Base-by-base conservation (phyloP, 768 basidiomycete genomes). In the Mycena latifolia region DNA sequence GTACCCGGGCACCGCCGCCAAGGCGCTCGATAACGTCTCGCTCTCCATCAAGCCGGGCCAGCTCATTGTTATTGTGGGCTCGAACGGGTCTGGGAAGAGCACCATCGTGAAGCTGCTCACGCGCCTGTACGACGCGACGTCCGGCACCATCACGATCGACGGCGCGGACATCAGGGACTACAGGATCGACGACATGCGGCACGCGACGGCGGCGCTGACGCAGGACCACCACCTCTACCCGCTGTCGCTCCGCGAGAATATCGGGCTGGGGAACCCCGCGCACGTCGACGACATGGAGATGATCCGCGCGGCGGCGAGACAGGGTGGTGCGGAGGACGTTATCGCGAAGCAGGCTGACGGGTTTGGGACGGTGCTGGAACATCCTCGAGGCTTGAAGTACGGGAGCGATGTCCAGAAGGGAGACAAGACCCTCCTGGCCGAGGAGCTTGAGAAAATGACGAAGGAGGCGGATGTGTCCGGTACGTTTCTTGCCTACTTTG, bases 21-120 rank as follows among this genome's bases (percentile, higher is more conserved):
- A 71, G 46, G 74, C 74, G 22, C 71, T 83, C 17, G 53, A 71
- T 24, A 69, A 78, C 53, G 66, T 84, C 52, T 79, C 81, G 0
- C 75, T 85, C 55, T 74, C 69, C 18, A 77, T 86, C 54, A 64
- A 77, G 10, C 70, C 83, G 9, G 85, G 85, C 1, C 76, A 80
- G 33, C 70, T 85, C 9, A 77, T 84, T 25, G 78, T 85, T 25
- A 71, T 87, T 37, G 84, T 85, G 11, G 85, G 86, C 15, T 71
- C 62, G 11, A 84, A 83, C 65, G 84, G 83, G 11, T 80, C 80
- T 67, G 84, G 83, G 9, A 85, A 85, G 68, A 76, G 79, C 1
- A 80, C 83, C 9, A 72, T 84, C 18, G 70, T 85, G 33, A 85
- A 85, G 56, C 74, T 86, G 22, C 63, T 86, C 14, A 77, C 75